Evolutionary conservation across 2,329 filamentous ascomycete genomes (phyloP).

Genomic region (Fusarium virguliforme): DNA sequence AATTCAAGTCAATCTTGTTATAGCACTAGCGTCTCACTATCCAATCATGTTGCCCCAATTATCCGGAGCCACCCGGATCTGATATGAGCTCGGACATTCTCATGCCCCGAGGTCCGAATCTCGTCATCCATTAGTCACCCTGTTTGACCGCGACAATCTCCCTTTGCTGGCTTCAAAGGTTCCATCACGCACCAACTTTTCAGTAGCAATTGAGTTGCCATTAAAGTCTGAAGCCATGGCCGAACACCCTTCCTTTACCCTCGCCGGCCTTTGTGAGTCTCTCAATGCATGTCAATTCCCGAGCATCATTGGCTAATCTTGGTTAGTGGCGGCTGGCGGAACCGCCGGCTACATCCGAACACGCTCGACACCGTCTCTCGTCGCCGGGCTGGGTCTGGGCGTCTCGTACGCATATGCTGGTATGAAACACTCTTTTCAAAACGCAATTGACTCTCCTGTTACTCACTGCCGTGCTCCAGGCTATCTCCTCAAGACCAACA

Average conservation of each 20-base stretch:
- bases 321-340: constrained; percentile 48
- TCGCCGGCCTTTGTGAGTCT: constrained; percentile 58
- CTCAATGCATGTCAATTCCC: accelerated
- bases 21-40: neutral
- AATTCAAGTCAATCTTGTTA: neutral
- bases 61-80: neutral
- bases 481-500: constrained; percentile 61
- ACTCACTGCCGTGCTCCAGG: constrained; percentile 46
- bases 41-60: neutral
- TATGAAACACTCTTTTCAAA: constrained; percentile 12
- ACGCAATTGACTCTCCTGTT: no score
- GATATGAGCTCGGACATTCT: neutral
- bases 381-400: constrained; percentile 48
- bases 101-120: constrained; percentile 1
- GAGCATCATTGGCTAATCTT: neutral
- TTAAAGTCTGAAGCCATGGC: constrained; percentile 52
- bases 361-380: constrained; percentile 49
- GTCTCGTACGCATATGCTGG: constrained; percentile 49
- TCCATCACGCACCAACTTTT: neutral
- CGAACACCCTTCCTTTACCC: constrained; percentile 60
- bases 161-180: constrained; percentile 9
- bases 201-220: neutral
- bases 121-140: neutral
- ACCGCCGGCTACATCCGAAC: constrained; percentile 49
- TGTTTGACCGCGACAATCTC: neutral